Percentiles rank a stretch among this genome's conserved stretches.
Conservation (phyloP, 352 stramenopile species). For the Globisporangium acanthophoron region DNA sequence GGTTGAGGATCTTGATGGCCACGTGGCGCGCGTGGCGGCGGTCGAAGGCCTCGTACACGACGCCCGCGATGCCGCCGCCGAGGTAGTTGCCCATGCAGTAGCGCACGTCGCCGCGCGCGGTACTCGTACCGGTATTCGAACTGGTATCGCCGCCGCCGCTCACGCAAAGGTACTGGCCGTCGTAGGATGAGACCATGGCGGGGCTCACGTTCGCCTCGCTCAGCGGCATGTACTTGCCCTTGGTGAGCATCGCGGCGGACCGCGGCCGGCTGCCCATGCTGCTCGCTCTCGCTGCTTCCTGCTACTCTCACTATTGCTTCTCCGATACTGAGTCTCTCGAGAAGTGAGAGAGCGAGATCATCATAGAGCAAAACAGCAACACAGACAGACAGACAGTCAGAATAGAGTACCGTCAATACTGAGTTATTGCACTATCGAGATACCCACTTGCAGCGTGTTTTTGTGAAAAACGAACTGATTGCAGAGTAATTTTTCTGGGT, state of each 20-base stretch:
- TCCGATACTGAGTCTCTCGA: no score
- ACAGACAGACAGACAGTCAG: no score
- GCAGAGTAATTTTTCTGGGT: no score
- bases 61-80: constrained; percentile 88
- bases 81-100: constrained; percentile 91
- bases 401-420: no score
- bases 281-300: neutral
- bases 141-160: constrained; percentile 5
- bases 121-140: no score
- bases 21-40: constrained; percentile 71
- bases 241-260: constrained; percentile 33
- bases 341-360: no score
- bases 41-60: constrained; percentile 91
- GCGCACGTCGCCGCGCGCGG: constrained; percentile 13
- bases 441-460: no score
- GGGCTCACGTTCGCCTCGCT: constrained; percentile 78
- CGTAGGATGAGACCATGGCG: constrained; percentile 66
- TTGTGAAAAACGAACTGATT: no score
- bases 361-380: no score
- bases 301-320: no score
- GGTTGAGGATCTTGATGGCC: constrained; percentile 97
- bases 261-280: neutral
- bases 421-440: no score
- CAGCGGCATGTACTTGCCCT: constrained; percentile 86
- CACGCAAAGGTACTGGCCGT: constrained; percentile 75